Conservation (phyloP, 2,329 filamentous ascomycete genomes). For the Epichloe sibirici region DNA sequence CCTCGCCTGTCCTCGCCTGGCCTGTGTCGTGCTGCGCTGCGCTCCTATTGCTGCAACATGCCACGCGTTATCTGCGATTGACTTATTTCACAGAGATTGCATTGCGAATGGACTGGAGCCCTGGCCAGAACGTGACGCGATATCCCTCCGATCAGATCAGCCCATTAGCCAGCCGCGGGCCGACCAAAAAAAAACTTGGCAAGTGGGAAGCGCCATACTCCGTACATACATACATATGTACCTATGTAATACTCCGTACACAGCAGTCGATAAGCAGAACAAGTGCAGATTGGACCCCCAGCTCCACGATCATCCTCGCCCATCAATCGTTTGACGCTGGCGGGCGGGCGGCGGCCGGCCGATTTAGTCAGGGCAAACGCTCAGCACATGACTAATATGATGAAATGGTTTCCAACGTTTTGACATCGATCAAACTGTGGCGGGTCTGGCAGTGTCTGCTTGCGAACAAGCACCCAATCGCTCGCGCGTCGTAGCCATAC, state of each 20-base stretch:
- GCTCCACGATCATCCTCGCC: background rate
- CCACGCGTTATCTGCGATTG: background rate
- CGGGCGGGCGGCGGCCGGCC: too few relatives aligned
- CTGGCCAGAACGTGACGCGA: background rate
- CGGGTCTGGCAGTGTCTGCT: background rate
- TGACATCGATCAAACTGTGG: too few relatives aligned
- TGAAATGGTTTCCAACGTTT: too few relatives aligned
- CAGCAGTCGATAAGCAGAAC: too few relatives aligned
- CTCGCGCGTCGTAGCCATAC: background rate
- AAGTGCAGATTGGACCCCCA: background rate
- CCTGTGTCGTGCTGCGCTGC: background rate
- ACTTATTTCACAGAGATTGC: background rate
- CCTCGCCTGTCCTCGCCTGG: background rate
- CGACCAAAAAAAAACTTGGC: background rate
- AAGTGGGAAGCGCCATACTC: too few relatives aligned
- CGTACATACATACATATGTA: too few relatives aligned
- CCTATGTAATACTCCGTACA: too few relatives aligned
- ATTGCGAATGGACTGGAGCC: background rate
- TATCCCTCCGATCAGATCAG: background rate
- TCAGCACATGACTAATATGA: too few relatives aligned
- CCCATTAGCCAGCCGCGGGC: background rate
- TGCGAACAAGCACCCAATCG: background rate
- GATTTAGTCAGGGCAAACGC: background rate
- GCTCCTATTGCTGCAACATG: background rate
- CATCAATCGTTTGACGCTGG: background rate